These are phyloP conservation scores for Salvia sclarea DNA, from an alignment of 305 asterid species.

Conservation along the genomic window DNA sequence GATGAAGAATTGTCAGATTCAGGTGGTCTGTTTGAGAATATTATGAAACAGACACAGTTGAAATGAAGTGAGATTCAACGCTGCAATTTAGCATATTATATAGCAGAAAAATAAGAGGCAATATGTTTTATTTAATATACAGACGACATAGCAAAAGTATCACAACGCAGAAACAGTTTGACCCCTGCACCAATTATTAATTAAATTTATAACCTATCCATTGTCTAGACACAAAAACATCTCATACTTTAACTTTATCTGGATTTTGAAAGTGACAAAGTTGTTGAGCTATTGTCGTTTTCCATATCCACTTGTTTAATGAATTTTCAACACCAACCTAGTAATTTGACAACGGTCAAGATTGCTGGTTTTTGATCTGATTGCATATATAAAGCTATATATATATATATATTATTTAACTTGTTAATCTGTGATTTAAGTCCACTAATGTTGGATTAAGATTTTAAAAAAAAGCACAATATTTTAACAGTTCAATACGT, in stretches of 20 bases:
- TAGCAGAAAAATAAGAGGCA: background rate
- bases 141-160: background rate
- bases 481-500: background rate
- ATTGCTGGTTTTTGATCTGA: background rate
- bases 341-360: slow-evolving; percentile 3
- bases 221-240: background rate
- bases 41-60: background rate
- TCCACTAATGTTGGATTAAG: background rate
- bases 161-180: background rate
- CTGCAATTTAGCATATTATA: background rate
- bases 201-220: background rate
- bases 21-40: slow-evolving; percentile 20
- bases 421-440: background rate
- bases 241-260: background rate
- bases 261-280: slow-evolving; percentile 3
- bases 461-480: background rate
- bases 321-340: background rate
- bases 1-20: slow-evolving; percentile 11
- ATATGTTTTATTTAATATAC: background rate
- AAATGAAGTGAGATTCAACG: background rate
- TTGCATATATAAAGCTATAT: background rate
- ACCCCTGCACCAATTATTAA: background rate
- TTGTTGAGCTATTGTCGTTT: background rate
- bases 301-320: background rate
- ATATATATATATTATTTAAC: no score